Evolutionary conservation across 2,329 filamentous ascomycete species (phyloP).

Genomic region (Alternaria longipes): DNA sequence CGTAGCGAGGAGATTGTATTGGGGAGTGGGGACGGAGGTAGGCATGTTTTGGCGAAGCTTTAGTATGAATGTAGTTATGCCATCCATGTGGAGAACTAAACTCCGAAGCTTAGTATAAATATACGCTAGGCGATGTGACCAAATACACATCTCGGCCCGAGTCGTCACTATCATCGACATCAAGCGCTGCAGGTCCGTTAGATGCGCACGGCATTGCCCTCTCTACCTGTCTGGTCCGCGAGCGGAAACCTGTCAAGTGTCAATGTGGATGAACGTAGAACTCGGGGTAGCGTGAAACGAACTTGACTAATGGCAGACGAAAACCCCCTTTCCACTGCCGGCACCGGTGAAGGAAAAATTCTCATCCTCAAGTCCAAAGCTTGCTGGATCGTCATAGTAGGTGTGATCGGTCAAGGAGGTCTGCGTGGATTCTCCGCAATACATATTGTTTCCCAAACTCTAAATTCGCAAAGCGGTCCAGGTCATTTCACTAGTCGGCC

Average conservation of each 20-base stretch:
- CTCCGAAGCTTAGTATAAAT: conserved; percentile 11
- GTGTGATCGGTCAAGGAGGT: neutral
- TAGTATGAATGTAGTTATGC: conserved; percentile 11
- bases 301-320: neutral
- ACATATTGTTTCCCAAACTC: neutral
- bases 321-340: conserved; percentile 3
- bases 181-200: neutral
- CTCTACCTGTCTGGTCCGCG: neutral
- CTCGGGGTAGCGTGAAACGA: conserved; percentile 18
- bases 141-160: neutral
- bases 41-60: conserved; percentile 38
- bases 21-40: conserved; percentile 54
- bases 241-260: conserved; percentile 15
- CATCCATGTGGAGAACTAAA: neutral
- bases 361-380: neutral
- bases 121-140: neutral
- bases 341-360: neutral
- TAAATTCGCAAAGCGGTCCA: neutral
- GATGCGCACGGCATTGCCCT: neutral
- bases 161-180: neutral
- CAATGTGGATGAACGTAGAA: conserved; percentile 5
- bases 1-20: conserved; percentile 60
- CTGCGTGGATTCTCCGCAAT: neutral
- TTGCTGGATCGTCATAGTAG: conserved; percentile 2
- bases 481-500: conserved; percentile 7